phyloP scores from a whole-genome alignment of 2,329 filamentous ascomycete genomes.

The Fusarium anthophilum region DNA sequence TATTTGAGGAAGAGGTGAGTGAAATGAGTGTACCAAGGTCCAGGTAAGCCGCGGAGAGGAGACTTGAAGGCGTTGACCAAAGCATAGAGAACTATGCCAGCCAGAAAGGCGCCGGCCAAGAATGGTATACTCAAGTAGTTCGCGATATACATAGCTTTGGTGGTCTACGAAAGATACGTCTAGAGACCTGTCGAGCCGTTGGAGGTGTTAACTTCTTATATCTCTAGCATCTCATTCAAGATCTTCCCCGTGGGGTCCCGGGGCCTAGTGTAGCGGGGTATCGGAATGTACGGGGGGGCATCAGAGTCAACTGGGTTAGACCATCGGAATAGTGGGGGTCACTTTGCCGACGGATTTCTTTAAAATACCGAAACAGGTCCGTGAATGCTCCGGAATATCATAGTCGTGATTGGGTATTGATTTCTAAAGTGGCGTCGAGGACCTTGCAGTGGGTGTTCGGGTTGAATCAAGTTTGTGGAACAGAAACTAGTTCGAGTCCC shows the following conservation, averaged over 20 bases:
- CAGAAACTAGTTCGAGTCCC: rapidly evolving
- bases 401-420: rapidly evolving
- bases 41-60: neutral
- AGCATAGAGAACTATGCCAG: neutral
- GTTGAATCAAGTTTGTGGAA: neutral
- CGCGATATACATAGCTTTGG: neutral
- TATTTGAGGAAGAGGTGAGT: constrained; percentile 10
- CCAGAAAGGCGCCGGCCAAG: neutral
- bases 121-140: neutral
- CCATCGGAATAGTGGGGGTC: neutral
- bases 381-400: neutral
- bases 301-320: neutral
- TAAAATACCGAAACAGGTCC: neutral
- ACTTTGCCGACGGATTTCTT: neutral
- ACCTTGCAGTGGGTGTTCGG: rapidly evolving
- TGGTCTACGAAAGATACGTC: rapidly evolving
- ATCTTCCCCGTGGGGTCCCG: neutral
- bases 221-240: rapidly evolving
- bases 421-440: too few species aligned
- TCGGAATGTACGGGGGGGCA: neutral
- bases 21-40: constrained; percentile 15
- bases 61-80: neutral
- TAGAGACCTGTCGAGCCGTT: rapidly evolving
- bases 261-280: neutral
- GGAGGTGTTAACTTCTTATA: neutral